phyloP scores from a whole-genome alignment of 768 basidiomycete species.

The Amanita pallidorosea region DNA sequence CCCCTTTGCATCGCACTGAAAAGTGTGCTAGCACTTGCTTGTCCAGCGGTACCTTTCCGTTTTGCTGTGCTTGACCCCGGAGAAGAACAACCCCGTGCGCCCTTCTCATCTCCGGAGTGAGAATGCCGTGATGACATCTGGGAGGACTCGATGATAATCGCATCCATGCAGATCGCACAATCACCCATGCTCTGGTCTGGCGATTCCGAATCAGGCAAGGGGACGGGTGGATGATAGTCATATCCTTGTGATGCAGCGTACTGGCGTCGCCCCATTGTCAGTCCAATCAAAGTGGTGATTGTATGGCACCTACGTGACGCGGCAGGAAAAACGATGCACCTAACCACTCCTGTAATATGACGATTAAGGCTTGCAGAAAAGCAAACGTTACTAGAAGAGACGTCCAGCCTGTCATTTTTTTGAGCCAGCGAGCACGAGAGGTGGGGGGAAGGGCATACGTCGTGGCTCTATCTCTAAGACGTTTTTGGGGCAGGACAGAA shows the following conservation, averaged over 20 bases:
- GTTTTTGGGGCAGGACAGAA: slow-evolving; percentile 74
- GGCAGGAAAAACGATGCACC: slow-evolving; percentile 84
- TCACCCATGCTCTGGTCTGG: slow-evolving; percentile 73
- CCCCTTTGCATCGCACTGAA: slow-evolving; percentile 33
- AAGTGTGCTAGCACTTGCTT: slow-evolving; percentile 22
- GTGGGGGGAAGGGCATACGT: slow-evolving; percentile 28
- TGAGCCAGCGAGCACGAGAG: neutral
- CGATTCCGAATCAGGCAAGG: slow-evolving; percentile 61
- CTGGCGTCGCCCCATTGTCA: neutral
- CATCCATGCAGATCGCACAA: slow-evolving; percentile 92
- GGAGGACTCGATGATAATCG: slow-evolving; percentile 48
- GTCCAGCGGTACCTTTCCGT: slow-evolving; percentile 17
- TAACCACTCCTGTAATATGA: slow-evolving; percentile 64
- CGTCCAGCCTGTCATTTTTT: slow-evolving; percentile 43
- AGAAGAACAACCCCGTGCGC: slow-evolving; percentile 12
- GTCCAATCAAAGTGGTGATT: neutral
- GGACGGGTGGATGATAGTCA: slow-evolving; percentile 79
- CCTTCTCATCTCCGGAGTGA: slow-evolving; percentile 24
- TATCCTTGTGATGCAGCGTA: slow-evolving; percentile 27
- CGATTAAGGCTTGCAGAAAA: slow-evolving; percentile 44
- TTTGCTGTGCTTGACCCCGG: slow-evolving; percentile 6
- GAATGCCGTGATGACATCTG: slow-evolving; percentile 21
- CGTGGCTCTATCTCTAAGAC: slow-evolving; percentile 74
- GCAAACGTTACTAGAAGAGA: slow-evolving; percentile 51
- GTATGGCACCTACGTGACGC: slow-evolving; percentile 33